A percentile compares a stretch with the other conserved stretches of the same genome.
Evolutionary conservation across 2,329 filamentous ascomycete genomes (phyloP).

Genomic region (Lachnellula arida): DNA sequence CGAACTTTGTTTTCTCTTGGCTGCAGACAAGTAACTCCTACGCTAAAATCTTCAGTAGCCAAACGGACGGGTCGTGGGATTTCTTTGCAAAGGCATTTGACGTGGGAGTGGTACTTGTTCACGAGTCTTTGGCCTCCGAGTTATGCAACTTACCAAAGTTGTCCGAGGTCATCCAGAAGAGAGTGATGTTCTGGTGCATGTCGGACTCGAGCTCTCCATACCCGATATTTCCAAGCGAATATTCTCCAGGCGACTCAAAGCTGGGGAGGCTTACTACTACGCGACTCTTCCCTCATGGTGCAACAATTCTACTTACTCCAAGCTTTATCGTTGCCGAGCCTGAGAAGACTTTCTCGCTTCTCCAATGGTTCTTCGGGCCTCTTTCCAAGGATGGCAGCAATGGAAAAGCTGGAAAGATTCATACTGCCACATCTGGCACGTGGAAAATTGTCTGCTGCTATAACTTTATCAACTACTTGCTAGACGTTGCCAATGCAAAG

Average conservation of each 20-base stretch:
- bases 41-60: constrained; percentile 40
- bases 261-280: constrained; percentile 36
- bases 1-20: constrained; percentile 42
- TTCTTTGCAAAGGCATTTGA: constrained; percentile 35
- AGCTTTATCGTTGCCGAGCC: constrained; percentile 47
- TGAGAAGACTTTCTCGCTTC: constrained; percentile 33
- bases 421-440: constrained; percentile 8
- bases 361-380: constrained; percentile 37
- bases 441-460: constrained; percentile 22
- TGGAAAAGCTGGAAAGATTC: constrained; percentile 7
- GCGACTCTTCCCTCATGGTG: constrained; percentile 42
- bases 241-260: constrained; percentile 9
- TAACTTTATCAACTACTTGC: constrained; percentile 25
- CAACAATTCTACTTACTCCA: constrained; percentile 44
- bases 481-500: constrained; percentile 29
- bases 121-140: constrained; percentile 20
- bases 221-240: constrained; percentile 30
- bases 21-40: constrained; percentile 37
- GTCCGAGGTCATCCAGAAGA: neutral
- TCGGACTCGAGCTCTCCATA: constrained; percentile 17
- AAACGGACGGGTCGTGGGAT: constrained; percentile 43
- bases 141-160: constrained; percentile 21
- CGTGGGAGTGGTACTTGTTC: constrained; percentile 24
- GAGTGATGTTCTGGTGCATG: constrained; percentile 26
- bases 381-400: no score